Evolutionary conservation across 495 filamentous ascomycete species (phyloP).

Genomic region (Pyrenopolyporus hunteri): DNA sequence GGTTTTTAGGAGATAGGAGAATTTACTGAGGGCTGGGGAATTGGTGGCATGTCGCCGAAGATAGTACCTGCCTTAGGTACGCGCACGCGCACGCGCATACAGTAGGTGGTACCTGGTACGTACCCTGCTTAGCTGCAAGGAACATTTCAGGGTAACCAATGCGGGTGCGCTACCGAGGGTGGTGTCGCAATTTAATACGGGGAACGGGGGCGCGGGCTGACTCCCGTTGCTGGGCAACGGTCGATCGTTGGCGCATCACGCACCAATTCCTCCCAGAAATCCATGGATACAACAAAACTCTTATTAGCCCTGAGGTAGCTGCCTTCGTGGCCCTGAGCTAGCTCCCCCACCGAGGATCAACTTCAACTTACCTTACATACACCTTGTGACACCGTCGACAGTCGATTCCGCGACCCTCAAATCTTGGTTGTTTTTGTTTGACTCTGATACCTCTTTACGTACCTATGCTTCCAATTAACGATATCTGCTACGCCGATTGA

Average conservation of each 20-base stretch:
- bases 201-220: constrained; percentile 8
- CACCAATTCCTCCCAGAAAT: too few species aligned
- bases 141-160: not conserved
- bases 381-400: constrained; percentile 21
- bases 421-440: not conserved
- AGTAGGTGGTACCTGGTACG: too few species aligned
- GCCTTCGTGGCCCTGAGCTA: constrained; percentile 9
- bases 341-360: constrained; percentile 29
- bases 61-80: too few species aligned
- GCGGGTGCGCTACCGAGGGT: constrained; percentile 13
- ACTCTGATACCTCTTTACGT: not conserved
- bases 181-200: constrained; percentile 25
- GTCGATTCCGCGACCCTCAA: constrained; percentile 23
- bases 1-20: too few species aligned
- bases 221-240: constrained; percentile 34
- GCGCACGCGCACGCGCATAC: too few species aligned
- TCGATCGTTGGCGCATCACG: not conserved
- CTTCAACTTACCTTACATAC: constrained; percentile 10
- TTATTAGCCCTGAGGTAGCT: constrained; percentile 24
- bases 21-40: too few species aligned
- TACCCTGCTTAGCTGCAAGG: constrained; percentile 11
- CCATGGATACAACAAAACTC: constrained; percentile 28
- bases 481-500: constrained; percentile 10
- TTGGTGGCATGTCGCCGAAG: too few species aligned
- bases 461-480: not conserved